Percentiles rank a stretch among this genome's conserved stretches.
Evolutionary conservation across 306 rosid species (phyloP).

Genomic region (Luffa aegyptiaca): DNA sequence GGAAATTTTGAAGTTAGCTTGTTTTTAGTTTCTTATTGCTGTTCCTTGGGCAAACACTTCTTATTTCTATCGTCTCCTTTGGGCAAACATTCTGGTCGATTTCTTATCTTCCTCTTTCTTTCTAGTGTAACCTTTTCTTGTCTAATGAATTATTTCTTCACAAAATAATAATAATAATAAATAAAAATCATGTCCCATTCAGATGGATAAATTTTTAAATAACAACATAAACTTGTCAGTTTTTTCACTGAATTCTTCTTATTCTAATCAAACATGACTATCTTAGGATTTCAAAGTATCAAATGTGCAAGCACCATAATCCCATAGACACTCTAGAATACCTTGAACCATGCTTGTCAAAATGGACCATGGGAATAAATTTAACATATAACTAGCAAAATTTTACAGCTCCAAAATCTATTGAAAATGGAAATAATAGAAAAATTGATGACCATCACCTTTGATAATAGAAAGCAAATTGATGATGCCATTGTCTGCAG

Average conservation of each 20-base stretch:
- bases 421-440: not conserved
- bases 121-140: constrained; percentile 4
- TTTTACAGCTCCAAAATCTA: not conserved
- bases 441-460: constrained; percentile 31
- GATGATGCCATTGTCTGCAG: constrained; percentile 97
- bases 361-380: not conserved
- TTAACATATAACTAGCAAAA: not conserved
- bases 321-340: not conserved
- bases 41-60: not conserved
- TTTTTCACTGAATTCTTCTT: not conserved
- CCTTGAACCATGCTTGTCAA: not conserved
- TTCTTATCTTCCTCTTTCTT: not conserved
- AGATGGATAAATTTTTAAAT: not conserved
- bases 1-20: not conserved
- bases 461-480: constrained; percentile 50
- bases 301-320: not conserved
- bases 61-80: not conserved
- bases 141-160: not conserved
- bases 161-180: not conserved
- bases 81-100: not conserved
- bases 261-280: not conserved
- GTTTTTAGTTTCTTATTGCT: not conserved
- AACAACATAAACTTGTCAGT: not conserved
- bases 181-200: too few species aligned
- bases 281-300: not conserved